These are phyloP conservation scores for Aphanoascus verrucosus DNA, from an alignment of 2,329 filamentous ascomycete genomes.

Conservation along the genomic window DNA sequence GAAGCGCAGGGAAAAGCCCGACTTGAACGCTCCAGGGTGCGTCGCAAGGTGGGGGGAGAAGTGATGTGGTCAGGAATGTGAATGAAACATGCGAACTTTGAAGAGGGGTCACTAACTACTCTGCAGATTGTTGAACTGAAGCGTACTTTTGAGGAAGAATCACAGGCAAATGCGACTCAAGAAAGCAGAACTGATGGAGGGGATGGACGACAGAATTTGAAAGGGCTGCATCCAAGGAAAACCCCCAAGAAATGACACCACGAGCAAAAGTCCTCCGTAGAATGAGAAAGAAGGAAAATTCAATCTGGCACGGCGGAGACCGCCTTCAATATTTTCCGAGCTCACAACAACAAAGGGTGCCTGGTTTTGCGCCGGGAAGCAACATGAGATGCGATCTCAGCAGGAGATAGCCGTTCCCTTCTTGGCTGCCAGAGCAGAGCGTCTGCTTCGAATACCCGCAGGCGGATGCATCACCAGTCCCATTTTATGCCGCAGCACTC, in stretches of 20 bases:
- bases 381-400: constrained; percentile 6
- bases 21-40: not conserved
- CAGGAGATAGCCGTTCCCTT: not conserved
- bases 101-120: not conserved
- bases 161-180: not conserved
- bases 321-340: not conserved
- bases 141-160: no score
- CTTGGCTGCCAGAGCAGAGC: constrained; percentile 5
- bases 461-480: constrained; percentile 2
- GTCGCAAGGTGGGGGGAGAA: not conserved
- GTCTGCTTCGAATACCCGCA: constrained; percentile 4
- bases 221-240: constrained; percentile 16
- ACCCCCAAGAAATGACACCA: constrained; percentile 30
- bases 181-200: not conserved
- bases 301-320: not conserved
- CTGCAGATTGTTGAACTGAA: no score
- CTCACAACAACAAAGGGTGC: constrained; percentile 1
- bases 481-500: constrained; percentile 1
- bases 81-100: not conserved
- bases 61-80: not conserved
- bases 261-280: constrained; percentile 19
- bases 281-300: constrained; percentile 2
- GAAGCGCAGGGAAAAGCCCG: not conserved
- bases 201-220: constrained; percentile 8
- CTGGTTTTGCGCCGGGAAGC: not conserved